These are phyloP conservation scores for Polytolypa hystricis DNA, from an alignment of 2,329 filamentous ascomycete species.

Conservation along the genomic window DNA sequence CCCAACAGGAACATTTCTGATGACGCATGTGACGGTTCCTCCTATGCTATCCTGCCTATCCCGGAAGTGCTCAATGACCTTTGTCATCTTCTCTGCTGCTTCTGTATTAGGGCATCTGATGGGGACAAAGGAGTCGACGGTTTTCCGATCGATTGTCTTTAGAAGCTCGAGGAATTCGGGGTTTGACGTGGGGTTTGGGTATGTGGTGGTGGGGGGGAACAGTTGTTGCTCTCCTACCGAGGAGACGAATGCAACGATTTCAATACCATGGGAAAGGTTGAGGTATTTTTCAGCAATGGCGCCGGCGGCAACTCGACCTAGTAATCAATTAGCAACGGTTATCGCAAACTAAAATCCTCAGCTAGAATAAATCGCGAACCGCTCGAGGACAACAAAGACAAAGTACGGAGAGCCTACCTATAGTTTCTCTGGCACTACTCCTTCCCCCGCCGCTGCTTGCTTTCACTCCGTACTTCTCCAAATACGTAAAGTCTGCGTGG, in stretches of 20 bases:
- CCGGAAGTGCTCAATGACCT: slow-evolving; percentile 64
- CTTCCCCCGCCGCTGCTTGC: slow-evolving; percentile 82
- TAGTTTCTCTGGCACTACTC: slow-evolving; percentile 88
- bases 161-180: slow-evolving; percentile 68
- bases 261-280: slow-evolving; percentile 66
- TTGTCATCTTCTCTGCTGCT: slow-evolving; percentile 60
- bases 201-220: slow-evolving; percentile 57
- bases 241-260: slow-evolving; percentile 84
- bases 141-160: slow-evolving; percentile 57
- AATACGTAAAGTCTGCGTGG: slow-evolving; percentile 94
- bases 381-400: too few relatives aligned
- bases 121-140: slow-evolving; percentile 63
- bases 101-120: slow-evolving; percentile 71
- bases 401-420: slow-evolving; percentile 57
- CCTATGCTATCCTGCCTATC: slow-evolving; percentile 82
- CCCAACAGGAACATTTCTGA: slow-evolving; percentile 72
- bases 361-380: too few relatives aligned
- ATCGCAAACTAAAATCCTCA: too few relatives aligned
- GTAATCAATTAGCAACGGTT: too few relatives aligned
- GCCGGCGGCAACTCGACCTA: slow-evolving; percentile 76
- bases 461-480: slow-evolving; percentile 94
- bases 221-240: slow-evolving; percentile 65
- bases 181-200: slow-evolving; percentile 60
- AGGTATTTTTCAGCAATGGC: slow-evolving; percentile 93
- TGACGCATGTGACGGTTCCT: slow-evolving; percentile 87